Percentiles rank a stretch among this genome's conserved stretches.
These are phyloP conservation scores for Cymbopogon citratus DNA, from an alignment of 176 grass and related monocot genomes.

Conservation along the genomic window DNA sequence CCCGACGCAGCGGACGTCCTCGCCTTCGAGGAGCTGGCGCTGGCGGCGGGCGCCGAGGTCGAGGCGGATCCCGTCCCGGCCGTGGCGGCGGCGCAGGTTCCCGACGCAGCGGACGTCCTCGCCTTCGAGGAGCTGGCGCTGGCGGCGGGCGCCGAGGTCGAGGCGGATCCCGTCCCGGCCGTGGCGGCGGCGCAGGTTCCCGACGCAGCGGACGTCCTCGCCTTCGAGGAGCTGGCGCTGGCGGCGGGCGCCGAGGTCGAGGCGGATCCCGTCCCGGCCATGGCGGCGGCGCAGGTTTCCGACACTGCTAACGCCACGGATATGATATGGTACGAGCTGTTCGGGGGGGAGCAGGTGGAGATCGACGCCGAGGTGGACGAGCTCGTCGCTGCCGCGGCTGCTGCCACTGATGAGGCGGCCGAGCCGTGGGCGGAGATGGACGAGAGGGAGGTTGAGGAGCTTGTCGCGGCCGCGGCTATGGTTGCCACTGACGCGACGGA, in stretches of 20 bases:
- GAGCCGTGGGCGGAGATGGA: constrained; percentile 31
- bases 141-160: constrained; percentile 12
- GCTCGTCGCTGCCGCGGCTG: background rate
- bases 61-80: background rate
- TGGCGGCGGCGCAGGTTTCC: background rate
- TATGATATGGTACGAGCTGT: constrained; percentile 55
- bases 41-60: constrained; percentile 9
- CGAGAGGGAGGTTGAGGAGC: constrained; percentile 35
- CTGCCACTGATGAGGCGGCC: too few relatives aligned
- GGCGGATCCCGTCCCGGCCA: background rate
- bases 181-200: background rate
- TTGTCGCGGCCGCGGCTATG: background rate
- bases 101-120: constrained; percentile 15
- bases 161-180: background rate
- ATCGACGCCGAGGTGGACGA: constrained; percentile 45
- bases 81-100: background rate
- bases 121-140: constrained; percentile 31
- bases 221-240: constrained; percentile 28
- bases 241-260: constrained; percentile 12
- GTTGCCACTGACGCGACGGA: too few relatives aligned
- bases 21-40: constrained; percentile 27
- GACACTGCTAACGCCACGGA: constrained; percentile 17
- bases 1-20: constrained; percentile 15
- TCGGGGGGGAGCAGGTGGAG: constrained; percentile 34
- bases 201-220: constrained; percentile 14